Evolutionary conservation across 768 basidiomycete genomes (phyloP).

Genomic region (Tricholoma sp.): DNA sequence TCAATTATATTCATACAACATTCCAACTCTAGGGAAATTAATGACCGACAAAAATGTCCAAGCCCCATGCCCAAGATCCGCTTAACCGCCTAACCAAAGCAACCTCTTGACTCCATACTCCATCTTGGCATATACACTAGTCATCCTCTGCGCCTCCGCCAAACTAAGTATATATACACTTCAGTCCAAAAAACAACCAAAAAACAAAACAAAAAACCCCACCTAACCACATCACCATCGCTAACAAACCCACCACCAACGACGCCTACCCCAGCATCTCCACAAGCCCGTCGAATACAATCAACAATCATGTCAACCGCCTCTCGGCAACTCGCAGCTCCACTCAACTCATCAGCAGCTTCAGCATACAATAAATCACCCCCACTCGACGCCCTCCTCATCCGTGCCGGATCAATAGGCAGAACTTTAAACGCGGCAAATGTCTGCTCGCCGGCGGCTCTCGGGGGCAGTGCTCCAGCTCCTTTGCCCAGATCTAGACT

Average conservation of each 20-base stretch:
- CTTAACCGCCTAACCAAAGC: constrained; percentile 77
- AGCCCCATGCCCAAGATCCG: neutral
- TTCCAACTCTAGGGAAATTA: too few relatives aligned
- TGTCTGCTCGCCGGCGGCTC: constrained; percentile 28
- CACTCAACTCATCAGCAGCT: constrained; percentile 55
- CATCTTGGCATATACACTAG: constrained; percentile 86
- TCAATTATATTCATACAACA: too few relatives aligned
- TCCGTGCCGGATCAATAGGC: constrained; percentile 61
- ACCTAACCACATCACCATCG: constrained; percentile 80
- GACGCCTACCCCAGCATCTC: constrained; percentile 49
- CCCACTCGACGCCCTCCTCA: constrained; percentile 41
- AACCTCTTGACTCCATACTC: constrained; percentile 90
- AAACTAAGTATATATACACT: constrained; percentile 40
- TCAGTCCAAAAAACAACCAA: constrained; percentile 2
- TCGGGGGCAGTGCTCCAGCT: constrained; percentile 23
- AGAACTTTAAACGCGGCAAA: constrained; percentile 80
- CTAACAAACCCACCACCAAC: constrained; percentile 45
- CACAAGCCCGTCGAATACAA: constrained; percentile 62
- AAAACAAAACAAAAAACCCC: constrained; percentile 20
- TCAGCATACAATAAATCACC: constrained; percentile 40
- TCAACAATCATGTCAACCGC: constrained; percentile 74
- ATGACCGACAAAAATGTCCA: too few relatives aligned
- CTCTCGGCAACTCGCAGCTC: constrained; percentile 68
- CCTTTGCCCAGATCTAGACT: constrained; percentile 20
- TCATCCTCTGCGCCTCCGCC: constrained; percentile 79